Percentiles rank a stretch among this genome's conserved stretches.
These are phyloP conservation scores for Setaria italica DNA, from an alignment of 202 grass and related monocot genomes.

Conservation along the genomic window DNA sequence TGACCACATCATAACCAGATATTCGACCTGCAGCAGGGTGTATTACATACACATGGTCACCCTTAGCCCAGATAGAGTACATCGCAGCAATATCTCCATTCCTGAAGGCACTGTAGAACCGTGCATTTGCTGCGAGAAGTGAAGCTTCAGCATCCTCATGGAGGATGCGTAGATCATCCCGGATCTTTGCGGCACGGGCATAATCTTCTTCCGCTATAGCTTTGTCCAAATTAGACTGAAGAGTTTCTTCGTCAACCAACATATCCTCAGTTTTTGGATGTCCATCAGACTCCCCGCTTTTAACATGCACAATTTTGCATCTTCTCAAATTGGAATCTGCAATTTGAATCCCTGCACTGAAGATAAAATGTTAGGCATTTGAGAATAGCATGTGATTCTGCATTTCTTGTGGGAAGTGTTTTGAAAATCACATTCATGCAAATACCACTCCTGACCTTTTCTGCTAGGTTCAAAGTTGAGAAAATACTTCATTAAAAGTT, in stretches of 20 bases:
- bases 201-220: constrained; percentile 95
- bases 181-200: constrained; percentile 67
- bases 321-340: constrained; percentile 25
- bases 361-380: constrained; percentile 38
- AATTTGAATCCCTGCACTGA: constrained; percentile 73
- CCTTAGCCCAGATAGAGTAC: constrained; percentile 89
- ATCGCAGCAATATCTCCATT: constrained; percentile 79
- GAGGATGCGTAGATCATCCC: constrained; percentile 74
- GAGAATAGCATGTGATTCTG: not conserved
- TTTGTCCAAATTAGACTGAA: constrained; percentile 68
- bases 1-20: constrained; percentile 83
- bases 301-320: constrained; percentile 50
- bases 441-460: not conserved
- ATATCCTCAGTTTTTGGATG: constrained; percentile 54
- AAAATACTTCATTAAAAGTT: not conserved
- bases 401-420: not conserved
- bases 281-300: constrained; percentile 78
- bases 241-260: constrained; percentile 69
- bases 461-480: constrained; percentile 36
- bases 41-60: constrained; percentile 90
- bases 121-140: constrained; percentile 72
- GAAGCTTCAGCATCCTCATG: constrained; percentile 78
- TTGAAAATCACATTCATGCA: not conserved
- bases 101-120: constrained; percentile 86
- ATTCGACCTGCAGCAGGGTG: constrained; percentile 84